phyloP scores from a whole-genome alignment of 805 yeast species.

The Yamadazyma nakazawae region DNA sequence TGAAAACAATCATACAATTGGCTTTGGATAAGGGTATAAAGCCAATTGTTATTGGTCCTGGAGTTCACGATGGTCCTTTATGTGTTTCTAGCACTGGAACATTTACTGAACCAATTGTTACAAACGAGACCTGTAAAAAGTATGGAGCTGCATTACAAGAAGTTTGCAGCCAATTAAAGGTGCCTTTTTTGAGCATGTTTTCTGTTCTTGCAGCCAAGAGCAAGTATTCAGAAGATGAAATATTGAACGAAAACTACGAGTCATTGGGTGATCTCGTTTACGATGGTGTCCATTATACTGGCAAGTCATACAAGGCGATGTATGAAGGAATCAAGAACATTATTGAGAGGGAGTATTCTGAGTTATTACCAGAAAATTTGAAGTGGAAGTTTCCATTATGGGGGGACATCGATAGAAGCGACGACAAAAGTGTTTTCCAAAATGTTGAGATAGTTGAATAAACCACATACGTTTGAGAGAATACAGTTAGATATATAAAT shows the following conservation, averaged over 20 bases:
- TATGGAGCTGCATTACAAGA: conserved; percentile 51
- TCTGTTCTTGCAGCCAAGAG: conserved; percentile 34
- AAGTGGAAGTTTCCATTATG: conserved; percentile 1
- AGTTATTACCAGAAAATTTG: conserved; percentile 6
- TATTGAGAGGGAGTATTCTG: conserved; percentile 34
- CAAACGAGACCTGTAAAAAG: conserved; percentile 38
- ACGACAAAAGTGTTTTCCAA: not conserved
- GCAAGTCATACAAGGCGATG: conserved; percentile 49
- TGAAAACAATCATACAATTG: conserved; percentile 38
- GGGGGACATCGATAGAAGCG: not conserved
- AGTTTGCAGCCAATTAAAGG: conserved; percentile 43
- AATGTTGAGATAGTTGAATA: not conserved
- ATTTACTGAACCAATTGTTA: conserved; percentile 24
- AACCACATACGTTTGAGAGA: not conserved
- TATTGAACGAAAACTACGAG: conserved; percentile 33
- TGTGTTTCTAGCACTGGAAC: conserved; percentile 8
- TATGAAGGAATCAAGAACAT: conserved; percentile 40
- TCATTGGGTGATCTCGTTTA: conserved; percentile 13
- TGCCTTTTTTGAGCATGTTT: conserved; percentile 61
- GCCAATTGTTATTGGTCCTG: conserved; percentile 63
- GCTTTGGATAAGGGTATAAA: conserved; percentile 43
- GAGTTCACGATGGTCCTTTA: conserved; percentile 43
- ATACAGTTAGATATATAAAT: not conserved
- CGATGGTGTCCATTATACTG: conserved; percentile 63
- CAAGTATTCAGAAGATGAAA: conserved; percentile 34